phyloP scores from a whole-genome alignment of 495 filamentous ascomycete species.

The Cudoniella acicularis region DNA sequence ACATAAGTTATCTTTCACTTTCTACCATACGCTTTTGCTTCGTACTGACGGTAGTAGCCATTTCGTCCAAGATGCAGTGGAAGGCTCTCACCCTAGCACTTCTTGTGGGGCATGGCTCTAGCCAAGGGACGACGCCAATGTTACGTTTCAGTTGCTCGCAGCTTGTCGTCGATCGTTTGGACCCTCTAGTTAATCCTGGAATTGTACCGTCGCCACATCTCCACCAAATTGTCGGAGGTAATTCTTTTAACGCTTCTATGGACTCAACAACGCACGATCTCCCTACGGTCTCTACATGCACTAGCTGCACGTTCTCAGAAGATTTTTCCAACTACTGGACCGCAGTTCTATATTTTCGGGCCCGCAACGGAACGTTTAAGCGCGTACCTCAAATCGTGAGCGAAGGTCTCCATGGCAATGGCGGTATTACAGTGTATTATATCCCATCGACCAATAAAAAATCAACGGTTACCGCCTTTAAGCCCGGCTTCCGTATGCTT shows the following conservation, averaged over 20 bases:
- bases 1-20: conserved; percentile 5
- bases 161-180: conserved; percentile 19
- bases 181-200: conserved; percentile 26
- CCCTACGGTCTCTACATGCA: conserved; percentile 27
- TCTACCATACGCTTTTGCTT: conserved; percentile 16
- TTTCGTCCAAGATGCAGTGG: conserved; percentile 34
- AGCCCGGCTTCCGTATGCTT: conserved; percentile 39
- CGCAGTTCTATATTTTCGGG: conserved; percentile 21
- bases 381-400: conserved; percentile 37
- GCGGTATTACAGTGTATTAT: conserved; percentile 25
- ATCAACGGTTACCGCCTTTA: background rate
- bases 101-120: conserved; percentile 28
- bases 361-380: conserved; percentile 39
- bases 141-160: conserved; percentile 11
- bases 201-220: conserved; percentile 31
- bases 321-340: conserved; percentile 15
- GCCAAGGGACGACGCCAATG: conserved; percentile 23
- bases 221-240: conserved; percentile 40
- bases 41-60: conserved; percentile 19
- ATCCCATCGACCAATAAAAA: background rate
- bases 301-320: conserved; percentile 33
- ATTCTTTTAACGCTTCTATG: conserved; percentile 33
- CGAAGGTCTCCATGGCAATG: conserved; percentile 31
- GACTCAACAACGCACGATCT: conserved; percentile 24
- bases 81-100: conserved; percentile 33